Percentiles rank a stretch among this genome's conserved stretches.
phyloP scores from a whole-genome alignment of 2,329 filamentous ascomycete genomes.

The Fonsecaea erecta region DNA sequence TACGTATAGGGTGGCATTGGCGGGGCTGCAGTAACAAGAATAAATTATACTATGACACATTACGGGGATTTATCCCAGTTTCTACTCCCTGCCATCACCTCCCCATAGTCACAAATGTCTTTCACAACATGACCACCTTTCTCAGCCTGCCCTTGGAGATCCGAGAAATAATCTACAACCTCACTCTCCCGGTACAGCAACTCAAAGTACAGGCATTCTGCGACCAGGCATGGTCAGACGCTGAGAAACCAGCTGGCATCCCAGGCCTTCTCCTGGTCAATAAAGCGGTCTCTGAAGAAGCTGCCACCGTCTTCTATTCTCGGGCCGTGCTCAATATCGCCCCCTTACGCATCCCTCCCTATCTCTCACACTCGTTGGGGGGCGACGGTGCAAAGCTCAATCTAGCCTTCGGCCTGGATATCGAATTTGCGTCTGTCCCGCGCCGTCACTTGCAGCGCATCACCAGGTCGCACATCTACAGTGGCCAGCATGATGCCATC shows the following conservation, averaged over 20 bases:
- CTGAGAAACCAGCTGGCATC: conserved; percentile 16
- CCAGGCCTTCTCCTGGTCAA: conserved; percentile 23
- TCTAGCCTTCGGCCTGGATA: conserved; percentile 13
- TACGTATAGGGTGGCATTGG: too few relatives aligned
- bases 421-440: conserved; percentile 12
- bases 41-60: too few relatives aligned
- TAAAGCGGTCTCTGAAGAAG: conserved; percentile 25
- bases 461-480: conserved; percentile 20
- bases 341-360: conserved; percentile 15
- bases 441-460: conserved; percentile 22
- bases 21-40: too few relatives aligned
- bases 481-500: conserved; percentile 27
- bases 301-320: conserved; percentile 25
- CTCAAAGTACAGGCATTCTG: conserved; percentile 24
- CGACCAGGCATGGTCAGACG: conserved; percentile 16
- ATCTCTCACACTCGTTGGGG: conserved; percentile 8
- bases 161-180: conserved; percentile 23
- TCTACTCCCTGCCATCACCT: neutral
- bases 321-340: conserved; percentile 27
- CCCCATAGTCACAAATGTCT: neutral
- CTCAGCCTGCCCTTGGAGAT: conserved; percentile 25
- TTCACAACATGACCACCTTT: conserved; percentile 7
- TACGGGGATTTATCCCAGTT: too few relatives aligned
- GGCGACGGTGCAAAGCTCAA: conserved; percentile 14
- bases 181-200: conserved; percentile 18